Evolutionary conservation across 2,329 filamentous ascomycete genomes (phyloP).

Genomic region (Trichophyton schoenleinii): DNA sequence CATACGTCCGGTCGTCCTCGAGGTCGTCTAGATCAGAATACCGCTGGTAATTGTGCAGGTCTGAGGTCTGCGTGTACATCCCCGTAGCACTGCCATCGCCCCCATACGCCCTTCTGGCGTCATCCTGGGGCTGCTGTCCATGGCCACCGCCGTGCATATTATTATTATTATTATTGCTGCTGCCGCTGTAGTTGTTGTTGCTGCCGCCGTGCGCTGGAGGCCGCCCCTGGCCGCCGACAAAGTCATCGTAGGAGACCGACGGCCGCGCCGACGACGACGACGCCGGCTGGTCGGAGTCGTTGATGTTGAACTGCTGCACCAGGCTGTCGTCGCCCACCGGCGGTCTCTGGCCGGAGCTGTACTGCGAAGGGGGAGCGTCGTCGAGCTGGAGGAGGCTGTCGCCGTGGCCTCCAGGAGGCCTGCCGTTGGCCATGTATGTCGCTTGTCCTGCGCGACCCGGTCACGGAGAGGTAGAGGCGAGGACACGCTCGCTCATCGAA

Average conservation of each 20-base stretch:
- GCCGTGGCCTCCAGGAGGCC: constrained; percentile 41
- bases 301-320: constrained; percentile 59
- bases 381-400: constrained; percentile 28
- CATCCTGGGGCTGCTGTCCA: neutral
- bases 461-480: constrained; percentile 16
- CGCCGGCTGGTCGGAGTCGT: constrained; percentile 50
- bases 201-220: constrained; percentile 32
- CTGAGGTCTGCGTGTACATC: constrained; percentile 63
- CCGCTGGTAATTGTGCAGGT: constrained; percentile 73
- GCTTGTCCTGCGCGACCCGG: constrained; percentile 16
- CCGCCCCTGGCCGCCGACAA: constrained; percentile 57
- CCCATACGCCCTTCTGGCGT: constrained; percentile 5
- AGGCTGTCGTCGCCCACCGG: constrained; percentile 73
- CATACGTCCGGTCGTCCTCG: constrained; percentile 59
- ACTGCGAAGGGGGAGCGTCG: constrained; percentile 33
- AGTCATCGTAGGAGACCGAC: constrained; percentile 89
- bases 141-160: constrained; percentile 3
- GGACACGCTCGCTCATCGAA: constrained; percentile 30
- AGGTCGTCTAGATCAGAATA: constrained; percentile 85
- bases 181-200: constrained; percentile 11
- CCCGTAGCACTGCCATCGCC: constrained; percentile 17
- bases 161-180: constrained; percentile 25
- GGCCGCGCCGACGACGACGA: constrained; percentile 51
- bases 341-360: constrained; percentile 63
- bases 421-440: constrained; percentile 40